Evolutionary conservation across 2,329 filamentous ascomycete genomes (phyloP), one percentile per base, ranked within the genome.

Genomic region (Paraphaeosphaeria minitans): DNA sequence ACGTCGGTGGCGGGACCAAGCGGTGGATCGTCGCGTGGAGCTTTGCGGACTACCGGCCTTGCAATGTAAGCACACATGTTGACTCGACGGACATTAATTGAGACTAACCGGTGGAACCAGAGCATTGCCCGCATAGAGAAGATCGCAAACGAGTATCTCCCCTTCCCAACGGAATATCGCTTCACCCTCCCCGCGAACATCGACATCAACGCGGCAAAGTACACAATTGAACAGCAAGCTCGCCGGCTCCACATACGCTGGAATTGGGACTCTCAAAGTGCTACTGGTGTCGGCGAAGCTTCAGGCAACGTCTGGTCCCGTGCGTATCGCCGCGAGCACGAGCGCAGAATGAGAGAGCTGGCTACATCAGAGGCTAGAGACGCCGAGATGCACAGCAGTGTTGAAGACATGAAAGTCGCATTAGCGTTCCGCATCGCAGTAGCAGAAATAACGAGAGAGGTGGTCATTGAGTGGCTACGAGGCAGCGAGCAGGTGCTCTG

Each of bases 1-100:
- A 92, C 0, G 91, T 94, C 58, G 91, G 69, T 0, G 86, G 79
- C 48, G 89, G 87, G 72, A 98, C 95, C 31, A 87, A 88, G 53
- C 82, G 95, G 19, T 98, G 94, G 93, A 92, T 88, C 1, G 78
- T 98, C 2, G 95, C 85, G 0, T 99, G 95, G 95, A 96, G 90
- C 68, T 97, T 92, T 78, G 79, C 80, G 1, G 81, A 85, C 53
- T 80, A 85, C 70, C 82, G 93, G 47, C 92, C 93, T 2, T 74
- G 80, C 4, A 82, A 83, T 73, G 81, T 82, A 54, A 56, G 68
- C 14, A 21, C 22, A 16, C 61, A 13, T 37, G 8, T n/a, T 19
- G 3, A n/a, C 2, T 45, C 37, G n/a, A n/a, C n/a, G n/a, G n/a
- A n/a, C n/a, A n/a, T n/a, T n/a, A n/a, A n/a, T n/a, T n/a, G n/a